Base-by-base conservation (phyloP, 805 yeast genomes). In the Saccharomycopsis guyanensis region DNA sequence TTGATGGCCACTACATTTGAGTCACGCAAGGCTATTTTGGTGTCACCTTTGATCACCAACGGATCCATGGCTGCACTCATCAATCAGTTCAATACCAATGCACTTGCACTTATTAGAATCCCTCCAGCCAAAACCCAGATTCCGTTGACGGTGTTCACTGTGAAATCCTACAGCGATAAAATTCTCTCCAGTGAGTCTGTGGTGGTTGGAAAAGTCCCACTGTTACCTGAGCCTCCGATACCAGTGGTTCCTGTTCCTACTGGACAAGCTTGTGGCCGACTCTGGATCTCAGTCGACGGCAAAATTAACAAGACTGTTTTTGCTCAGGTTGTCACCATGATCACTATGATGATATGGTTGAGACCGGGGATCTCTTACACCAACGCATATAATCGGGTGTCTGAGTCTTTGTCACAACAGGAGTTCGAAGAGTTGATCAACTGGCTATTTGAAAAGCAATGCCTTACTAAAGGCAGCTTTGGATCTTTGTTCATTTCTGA, bases 241-340 rank as follows among this genome's bases (percentile, higher is more conserved):
- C 52, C 56, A 1, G 49, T 54, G 3, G 58, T 66, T 1, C 67
- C 78, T 1, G 72, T 80, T 2, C 88, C 89, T 0, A 52, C 66
- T 6, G 82, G 81, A 0, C 62, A 69, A 16, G 76, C 88, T 2
- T 80, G 86, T 49, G 74, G 83, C 2, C 73, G 74, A 34, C 59
- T 82, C 6, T 87, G 96, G 96, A 68, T 85, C 10, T 83, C 81
- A 54, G 60, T 81, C 32, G 60, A 66, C 27, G 91, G 94, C 1
- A 60, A 69, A 23, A 69, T 88, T 37, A 79, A 82, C 50, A 62
- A 59, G 22, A 56, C 57, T 0, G 61, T 86, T 4, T 89, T 96
- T 94, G 62, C 63, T 12, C 71, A 69, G 42, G 60, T 82, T 1
- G 59, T 82, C 0, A 63, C 71, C 19, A 66, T 27, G n/a, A 10